Percentiles rank a stretch among this genome's conserved stretches.
Evolutionary conservation across 306 rosid genomes (phyloP).

Genomic region (Trifolium repens): DNA sequence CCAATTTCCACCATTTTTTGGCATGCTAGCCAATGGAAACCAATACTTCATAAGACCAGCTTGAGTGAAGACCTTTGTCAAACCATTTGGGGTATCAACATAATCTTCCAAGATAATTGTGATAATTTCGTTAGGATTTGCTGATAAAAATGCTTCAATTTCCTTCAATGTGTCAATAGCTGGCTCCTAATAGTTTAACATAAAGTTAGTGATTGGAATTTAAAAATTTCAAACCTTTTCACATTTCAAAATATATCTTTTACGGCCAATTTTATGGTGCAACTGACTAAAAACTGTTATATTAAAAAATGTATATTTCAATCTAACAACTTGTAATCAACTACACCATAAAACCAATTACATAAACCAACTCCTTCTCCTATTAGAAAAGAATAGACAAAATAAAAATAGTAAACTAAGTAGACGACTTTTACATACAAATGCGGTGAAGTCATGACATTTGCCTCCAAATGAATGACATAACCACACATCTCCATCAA

Average conservation of each 20-base stretch:
- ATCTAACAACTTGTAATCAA: not conserved
- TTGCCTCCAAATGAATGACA: conserved; percentile 76
- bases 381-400: not conserved
- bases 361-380: not conserved
- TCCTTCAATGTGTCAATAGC: conserved; percentile 74
- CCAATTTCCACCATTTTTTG: conserved; percentile 76
- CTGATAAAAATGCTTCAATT: conserved; percentile 70
- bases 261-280: not conserved
- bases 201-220: not conserved
- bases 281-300: not conserved
- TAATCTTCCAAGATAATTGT: conserved; percentile 90
- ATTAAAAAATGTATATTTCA: not conserved
- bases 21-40: conserved; percentile 84
- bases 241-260: not conserved
- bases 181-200: conserved; percentile 57
- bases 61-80: conserved; percentile 69
- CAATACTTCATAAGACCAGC: conserved; percentile 80
- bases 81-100: conserved; percentile 74
- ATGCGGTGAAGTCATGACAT: conserved; percentile 66
- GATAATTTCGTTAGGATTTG: conserved; percentile 78
- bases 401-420: not conserved
- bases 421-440: conserved; percentile 58
- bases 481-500: conserved; percentile 76
- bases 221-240: not conserved
- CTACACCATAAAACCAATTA: not conserved